A percentile compares a stretch with the other conserved stretches of the same genome.
phyloP scores from a whole-genome alignment of 129 eudicot species.

The Tagetes erecta region DNA sequence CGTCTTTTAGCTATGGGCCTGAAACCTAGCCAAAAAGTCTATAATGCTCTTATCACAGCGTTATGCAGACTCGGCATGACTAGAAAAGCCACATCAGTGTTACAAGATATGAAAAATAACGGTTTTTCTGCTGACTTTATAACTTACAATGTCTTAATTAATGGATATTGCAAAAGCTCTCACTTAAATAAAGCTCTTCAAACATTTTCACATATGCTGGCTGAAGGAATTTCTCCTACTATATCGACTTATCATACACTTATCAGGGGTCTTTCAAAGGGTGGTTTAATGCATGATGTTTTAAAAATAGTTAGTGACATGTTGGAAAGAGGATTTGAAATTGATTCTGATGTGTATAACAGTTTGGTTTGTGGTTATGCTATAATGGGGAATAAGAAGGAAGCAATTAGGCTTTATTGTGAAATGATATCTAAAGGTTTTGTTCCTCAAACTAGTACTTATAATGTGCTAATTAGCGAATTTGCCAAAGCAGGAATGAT shows the following conservation, averaged over 20 bases:
- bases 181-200: slow-evolving; percentile 59
- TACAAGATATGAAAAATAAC: slow-evolving; percentile 57
- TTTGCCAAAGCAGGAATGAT: slow-evolving; percentile 85
- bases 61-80: slow-evolving; percentile 92
- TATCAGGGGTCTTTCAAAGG: slow-evolving; percentile 54
- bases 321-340: slow-evolving; percentile 56
- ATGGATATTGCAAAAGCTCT: slow-evolving; percentile 69
- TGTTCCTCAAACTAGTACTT: slow-evolving; percentile 66
- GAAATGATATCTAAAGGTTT: slow-evolving; percentile 93
- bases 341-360: slow-evolving; percentile 60
- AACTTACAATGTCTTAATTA: slow-evolving; percentile 75
- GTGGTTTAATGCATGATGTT: slow-evolving; percentile 55
- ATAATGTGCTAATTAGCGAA: slow-evolving; percentile 70
- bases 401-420: slow-evolving; percentile 80
- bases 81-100: slow-evolving; percentile 56
- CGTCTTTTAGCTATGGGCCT: slow-evolving; percentile 78
- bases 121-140: slow-evolving; percentile 66
- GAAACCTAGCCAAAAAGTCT: slow-evolving; percentile 48
- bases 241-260: slow-evolving; percentile 75
- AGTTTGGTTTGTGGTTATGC: slow-evolving; percentile 71
- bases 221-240: slow-evolving; percentile 64
- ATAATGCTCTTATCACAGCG: slow-evolving; percentile 54
- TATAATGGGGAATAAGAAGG: slow-evolving; percentile 71
- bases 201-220: slow-evolving; percentile 60
- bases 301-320: slow-evolving; percentile 52